Conservation (phyloP, 495 filamentous ascomycete genomes). For the Bryoglossum gracile region DNA sequence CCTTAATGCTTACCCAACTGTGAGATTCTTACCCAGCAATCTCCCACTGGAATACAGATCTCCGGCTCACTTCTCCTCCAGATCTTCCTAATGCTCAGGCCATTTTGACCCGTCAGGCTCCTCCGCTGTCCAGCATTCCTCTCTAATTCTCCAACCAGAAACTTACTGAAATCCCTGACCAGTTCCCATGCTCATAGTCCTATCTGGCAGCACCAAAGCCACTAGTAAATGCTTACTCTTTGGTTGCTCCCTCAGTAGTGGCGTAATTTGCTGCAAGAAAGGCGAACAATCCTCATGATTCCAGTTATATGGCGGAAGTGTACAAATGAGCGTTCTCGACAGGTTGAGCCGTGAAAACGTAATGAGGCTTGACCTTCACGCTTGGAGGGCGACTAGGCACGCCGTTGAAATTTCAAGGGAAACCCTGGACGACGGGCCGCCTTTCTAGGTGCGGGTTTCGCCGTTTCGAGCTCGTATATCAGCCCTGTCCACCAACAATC, state of each 20-base stretch:
- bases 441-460: slow-evolving; percentile 2
- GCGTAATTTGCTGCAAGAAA: slow-evolving; percentile 30
- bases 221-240: slow-evolving; percentile 1
- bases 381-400: not conserved
- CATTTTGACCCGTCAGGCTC: not conserved
- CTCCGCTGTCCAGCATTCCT: slow-evolving; percentile 2
- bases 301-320: slow-evolving; percentile 38
- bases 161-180: not conserved
- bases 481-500: slow-evolving; percentile 3
- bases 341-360: slow-evolving; percentile 49
- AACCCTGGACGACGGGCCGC: slow-evolving; percentile 10
- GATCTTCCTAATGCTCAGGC: slow-evolving; percentile 4
- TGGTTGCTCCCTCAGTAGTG: slow-evolving; percentile 26
- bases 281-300: slow-evolving; percentile 28
- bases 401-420: not conserved
- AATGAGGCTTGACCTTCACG: slow-evolving; percentile 27
- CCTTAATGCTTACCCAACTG: too few species aligned
- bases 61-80: slow-evolving; percentile 8
- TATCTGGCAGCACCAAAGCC: slow-evolving; percentile 1
- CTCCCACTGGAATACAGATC: not conserved
- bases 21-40: too few species aligned
- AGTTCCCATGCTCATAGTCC: not conserved
- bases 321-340: slow-evolving; percentile 33
- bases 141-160: slow-evolving; percentile 2
- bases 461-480: not conserved